Evolutionary conservation across 257 asterid genomes (phyloP), one percentile per base, ranked within the genome.

Genomic region (Haberlea rhodopensis): DNA sequence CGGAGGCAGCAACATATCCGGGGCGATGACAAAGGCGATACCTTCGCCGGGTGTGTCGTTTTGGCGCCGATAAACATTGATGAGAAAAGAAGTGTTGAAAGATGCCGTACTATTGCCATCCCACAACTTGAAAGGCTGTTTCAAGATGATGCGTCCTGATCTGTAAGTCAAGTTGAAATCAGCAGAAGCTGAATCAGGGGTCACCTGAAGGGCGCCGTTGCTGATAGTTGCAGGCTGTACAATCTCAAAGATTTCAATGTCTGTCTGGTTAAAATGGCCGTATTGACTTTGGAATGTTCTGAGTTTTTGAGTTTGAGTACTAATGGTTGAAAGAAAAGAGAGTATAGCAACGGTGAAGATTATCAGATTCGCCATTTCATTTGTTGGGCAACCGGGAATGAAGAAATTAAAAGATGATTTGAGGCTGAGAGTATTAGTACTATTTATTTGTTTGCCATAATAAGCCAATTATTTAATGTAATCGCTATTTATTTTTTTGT

Each of bases 51-150:
- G 26, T 20, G 68, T 32, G 0, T 15, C 9, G 10, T 74, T 34
- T 0, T 0, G 1, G 0, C 8, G 29, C 54, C 60, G 27, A 46
- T 0, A 68, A 16, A 74, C 43, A n/a, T 69, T 74, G 7, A 62
- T 11, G 0, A 77, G 68, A 32, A 80, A 80, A 0, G 81, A 76
- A n/a, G 75, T 26, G 31, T 60, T 76, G 69, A 79, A 75, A 61
- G 83, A 75, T 2, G 73, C 76, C 1, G 1, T 49, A 5, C 18
- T 7, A 22, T 49, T 5, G 5, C 57, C 66, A 7, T 66, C 63
- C 80, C 76, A 75, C 27, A 75, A 58, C 27, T 20, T 52, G 72
- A 76, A 72, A n/a, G n/a, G 37, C 28, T 10, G 58, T 3, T 18
- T 53, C 19, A 62, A 67, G 51, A 76, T 57, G 20, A 71, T 49